Percentiles rank a stretch among this genome's conserved stretches.
Conservation (phyloP, 1,139 yeast species). For the Kodamaea arcana region DNA sequence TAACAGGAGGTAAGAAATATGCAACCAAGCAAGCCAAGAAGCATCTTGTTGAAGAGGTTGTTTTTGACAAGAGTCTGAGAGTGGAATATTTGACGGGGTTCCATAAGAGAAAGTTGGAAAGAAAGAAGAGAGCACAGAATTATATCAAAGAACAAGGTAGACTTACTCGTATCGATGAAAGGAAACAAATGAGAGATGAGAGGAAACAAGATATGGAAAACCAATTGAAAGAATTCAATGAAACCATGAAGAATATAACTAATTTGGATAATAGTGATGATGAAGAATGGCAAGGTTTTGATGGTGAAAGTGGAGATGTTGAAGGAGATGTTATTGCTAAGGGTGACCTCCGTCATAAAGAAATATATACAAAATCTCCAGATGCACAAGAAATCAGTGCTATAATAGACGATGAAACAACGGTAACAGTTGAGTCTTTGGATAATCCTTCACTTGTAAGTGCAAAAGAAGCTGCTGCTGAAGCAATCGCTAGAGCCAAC, state of each 20-base stretch:
- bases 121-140: slow-evolving; percentile 82
- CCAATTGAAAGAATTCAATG: slow-evolving; percentile 56
- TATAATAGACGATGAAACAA: slow-evolving; percentile 49
- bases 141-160: slow-evolving; percentile 73
- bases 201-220: slow-evolving; percentile 61
- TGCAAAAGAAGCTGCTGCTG: slow-evolving; percentile 36
- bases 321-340: slow-evolving; percentile 15
- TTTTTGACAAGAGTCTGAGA: slow-evolving; percentile 71
- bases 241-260: slow-evolving; percentile 45
- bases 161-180: slow-evolving; percentile 68
- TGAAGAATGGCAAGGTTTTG: slow-evolving; percentile 25
- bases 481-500: slow-evolving; percentile 56
- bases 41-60: slow-evolving; percentile 74
- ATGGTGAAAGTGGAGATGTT: slow-evolving; percentile 9
- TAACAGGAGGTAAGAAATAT: slow-evolving; percentile 84
- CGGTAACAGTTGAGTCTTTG: slow-evolving; percentile 57
- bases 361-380: slow-evolving; percentile 39
- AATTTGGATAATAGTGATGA: slow-evolving; percentile 30
- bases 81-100: slow-evolving; percentile 87
- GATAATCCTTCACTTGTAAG: slow-evolving; percentile 42
- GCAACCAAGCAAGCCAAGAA: slow-evolving; percentile 60
- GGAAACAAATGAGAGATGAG: slow-evolving; percentile 66
- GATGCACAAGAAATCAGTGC: slow-evolving; percentile 41
- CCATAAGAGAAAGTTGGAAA: slow-evolving; percentile 84
- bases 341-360: slow-evolving; percentile 41